A percentile compares a stretch with the other conserved stretches of the same genome.
phyloP scores from a whole-genome alignment of 768 basidiomycete genomes.

The Hygrocybe coccinea region DNA sequence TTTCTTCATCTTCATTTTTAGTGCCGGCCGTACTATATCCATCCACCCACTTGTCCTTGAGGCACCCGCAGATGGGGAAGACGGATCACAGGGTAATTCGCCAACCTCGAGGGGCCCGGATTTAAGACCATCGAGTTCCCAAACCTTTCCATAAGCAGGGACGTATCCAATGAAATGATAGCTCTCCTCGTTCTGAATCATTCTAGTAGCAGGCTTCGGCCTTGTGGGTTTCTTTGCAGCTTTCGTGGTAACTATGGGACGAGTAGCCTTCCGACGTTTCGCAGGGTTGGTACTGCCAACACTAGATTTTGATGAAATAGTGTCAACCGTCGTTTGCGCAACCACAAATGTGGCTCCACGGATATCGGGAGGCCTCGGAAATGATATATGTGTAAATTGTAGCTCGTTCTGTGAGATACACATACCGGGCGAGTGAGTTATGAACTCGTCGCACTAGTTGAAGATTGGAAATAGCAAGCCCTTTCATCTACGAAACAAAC shows the following conservation, averaged over 20 bases:
- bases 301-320: neutral
- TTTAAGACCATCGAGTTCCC: slow-evolving; percentile 65
- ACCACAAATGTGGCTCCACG: slow-evolving; percentile 48
- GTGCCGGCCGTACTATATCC: slow-evolving; percentile 55
- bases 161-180: slow-evolving; percentile 68
- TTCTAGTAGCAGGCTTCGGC: slow-evolving; percentile 27
- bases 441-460: slow-evolving; percentile 50
- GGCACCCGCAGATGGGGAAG: neutral
- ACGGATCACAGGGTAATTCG: slow-evolving; percentile 34
- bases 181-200: slow-evolving; percentile 40
- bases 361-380: slow-evolving; percentile 49
- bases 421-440: slow-evolving; percentile 57
- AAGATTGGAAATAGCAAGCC: slow-evolving; percentile 57
- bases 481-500: slow-evolving; percentile 47
- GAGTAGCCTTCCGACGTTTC: no score
- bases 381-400: slow-evolving; percentile 5
- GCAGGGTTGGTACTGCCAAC: no score
- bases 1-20: slow-evolving; percentile 58
- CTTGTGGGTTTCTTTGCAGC: neutral
- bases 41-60: slow-evolving; percentile 42
- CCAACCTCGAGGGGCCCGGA: slow-evolving; percentile 61
- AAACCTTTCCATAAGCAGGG: slow-evolving; percentile 58
- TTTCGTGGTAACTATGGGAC: no score
- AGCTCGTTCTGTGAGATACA: neutral
- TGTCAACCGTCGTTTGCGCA: slow-evolving; percentile 42